Base-by-base conservation (phyloP, 108 stramenopile species). In the Skeletonema potamos region DNA sequence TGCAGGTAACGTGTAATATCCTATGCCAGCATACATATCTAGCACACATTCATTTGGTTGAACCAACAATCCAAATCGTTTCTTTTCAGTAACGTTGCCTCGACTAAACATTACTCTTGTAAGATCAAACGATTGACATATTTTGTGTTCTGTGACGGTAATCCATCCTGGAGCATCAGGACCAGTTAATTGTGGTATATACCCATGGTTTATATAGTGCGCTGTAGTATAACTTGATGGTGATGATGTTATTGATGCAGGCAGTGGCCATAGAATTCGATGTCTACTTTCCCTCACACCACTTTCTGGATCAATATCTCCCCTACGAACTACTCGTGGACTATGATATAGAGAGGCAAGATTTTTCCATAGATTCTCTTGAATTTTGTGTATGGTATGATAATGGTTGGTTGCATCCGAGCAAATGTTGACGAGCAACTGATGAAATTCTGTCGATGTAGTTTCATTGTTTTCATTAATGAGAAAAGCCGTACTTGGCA, bases 1-100 rank as follows among this genome's bases (percentile, higher is more conserved):
- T 0, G 95, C 92, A 1, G 97, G 98, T 5, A 99, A 73, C 13
- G 97, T 93, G 60, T 95, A 99, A 70, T 99, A 99, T 27, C 98
- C 98, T 75, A 99, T 97, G 0, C 98, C 98, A 18, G 93, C 90
- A 73, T 96, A 99, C 84, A 99, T 83, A 62, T 99, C 98, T 66
- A 97, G 79, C 6, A 97, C 82, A 3, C 70, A 54, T 48, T 99
- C 96, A 8, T 83, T 88, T 26, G 62, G 30, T 70, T 80, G 84
- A 0, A 91, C 91, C 4, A 95, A 43, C 29, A 68, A 62, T 28
- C 89, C 96, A 58, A 96, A 92, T 27, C 97, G 89, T 64, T 89
- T 92, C 82, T 94, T 94, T 81, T 99, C 98, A 1, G 95, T 83
- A 28, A 92, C 84, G 64, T 99, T 99, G 0, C 98, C 98, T 39